Base-by-base conservation (phyloP, 257 asterid genomes). In the Jacaranda copaia region DNA sequence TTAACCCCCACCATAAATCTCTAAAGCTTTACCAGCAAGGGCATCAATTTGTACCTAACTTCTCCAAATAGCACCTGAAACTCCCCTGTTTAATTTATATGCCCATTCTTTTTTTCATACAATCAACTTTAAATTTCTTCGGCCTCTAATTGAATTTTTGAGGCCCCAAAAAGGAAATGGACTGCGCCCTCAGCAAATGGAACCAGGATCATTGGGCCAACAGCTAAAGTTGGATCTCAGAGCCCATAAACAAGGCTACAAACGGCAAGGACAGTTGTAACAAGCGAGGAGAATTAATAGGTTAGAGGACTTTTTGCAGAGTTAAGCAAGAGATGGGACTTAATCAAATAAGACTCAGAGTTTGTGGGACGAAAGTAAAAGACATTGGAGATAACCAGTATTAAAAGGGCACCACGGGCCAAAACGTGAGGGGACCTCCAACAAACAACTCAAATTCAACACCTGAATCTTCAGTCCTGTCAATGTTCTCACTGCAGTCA, bases 371-470 rank as follows among this genome's bases (percentile, higher is more conserved):
- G 15, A 12, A 45, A 58, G 15, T 68, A 18, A 25, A 68, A 6
- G 36, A 49, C 8, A 62, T 5, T 49, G 7, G 43, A 46, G 43
- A 35, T 70, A 35, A 18, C 46, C 72, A 40, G 10, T 42, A 68
- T 68, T 68, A 68, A 13, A 48, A 68, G 59, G 14, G 58, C 58
- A 63, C 53, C 52, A 63, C 16, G 61, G 52, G 60, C 52, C 45
- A 69, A 70, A 10, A 38, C 39, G 55, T 42, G 56, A 62, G 73
- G 38, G 13, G 16, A 53, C 52, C 55, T 5, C 65, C 59, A 53
- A 63, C 42, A 46, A 63, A 49, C 20, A 68, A 51, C 19, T 70
- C 40, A 5, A 70, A 57, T 49, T 38, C 7, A 16, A 18, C 51
- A 18, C 32, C 14, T 15, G 35, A 70, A 61, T 61, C 39, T 70